Percentiles rank a stretch among this genome's conserved stretches.
phyloP scores from a whole-genome alignment of 73 alveolate species.

The Symbiodinium pilosum region DNA sequence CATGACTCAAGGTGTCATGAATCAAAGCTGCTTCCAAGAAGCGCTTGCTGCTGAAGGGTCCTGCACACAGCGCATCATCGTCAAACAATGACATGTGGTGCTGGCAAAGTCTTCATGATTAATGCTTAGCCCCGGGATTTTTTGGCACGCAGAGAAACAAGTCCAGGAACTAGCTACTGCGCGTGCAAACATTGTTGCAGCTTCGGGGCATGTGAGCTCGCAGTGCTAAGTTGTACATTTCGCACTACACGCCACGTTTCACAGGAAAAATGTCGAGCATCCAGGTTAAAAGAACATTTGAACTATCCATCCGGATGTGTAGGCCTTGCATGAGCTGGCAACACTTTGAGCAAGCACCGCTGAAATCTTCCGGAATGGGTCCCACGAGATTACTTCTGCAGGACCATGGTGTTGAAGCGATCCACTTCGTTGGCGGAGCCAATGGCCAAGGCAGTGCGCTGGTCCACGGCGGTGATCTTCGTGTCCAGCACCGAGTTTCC shows the following conservation, averaged over 20 bases:
- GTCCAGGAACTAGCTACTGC: background rate
- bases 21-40: background rate
- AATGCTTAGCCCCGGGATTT: no score
- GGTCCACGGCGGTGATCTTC: conserved; percentile 94
- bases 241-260: no score
- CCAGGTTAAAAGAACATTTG: no score
- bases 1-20: no score
- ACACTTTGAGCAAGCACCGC: no score
- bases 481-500: conserved; percentile 64
- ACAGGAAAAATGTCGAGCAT: no score
- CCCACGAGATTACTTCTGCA: conserved; percentile 78
- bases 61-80: background rate
- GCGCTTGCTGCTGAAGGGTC: conserved; percentile 12
- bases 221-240: no score
- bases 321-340: no score
- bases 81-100: background rate
- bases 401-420: conserved; percentile 89
- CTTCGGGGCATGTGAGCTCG: background rate
- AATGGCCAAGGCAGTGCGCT: conserved; percentile 90
- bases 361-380: no score
- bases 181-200: background rate
- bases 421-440: conserved; percentile 90
- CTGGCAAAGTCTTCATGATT: background rate
- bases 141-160: background rate
- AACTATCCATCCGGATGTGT: no score